Percentiles rank a stretch among this genome's conserved stretches.
Evolutionary conservation across 805 yeast genomes (phyloP).

Genomic region (Sugiyamaella lignohabitans): DNA sequence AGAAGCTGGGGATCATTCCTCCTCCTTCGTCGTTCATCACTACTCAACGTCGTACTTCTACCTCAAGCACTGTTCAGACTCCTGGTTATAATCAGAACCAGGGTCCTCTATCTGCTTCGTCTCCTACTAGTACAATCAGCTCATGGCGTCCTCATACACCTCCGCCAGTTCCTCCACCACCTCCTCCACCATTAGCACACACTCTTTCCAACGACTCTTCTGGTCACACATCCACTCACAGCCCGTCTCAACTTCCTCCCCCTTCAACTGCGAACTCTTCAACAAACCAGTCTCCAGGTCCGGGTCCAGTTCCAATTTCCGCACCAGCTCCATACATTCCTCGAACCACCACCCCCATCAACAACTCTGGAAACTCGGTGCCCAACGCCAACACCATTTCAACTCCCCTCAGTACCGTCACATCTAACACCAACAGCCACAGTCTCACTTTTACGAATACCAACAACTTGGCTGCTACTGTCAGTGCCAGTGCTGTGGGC

Average conservation of each 20-base stretch:
- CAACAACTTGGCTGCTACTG: too few species aligned
- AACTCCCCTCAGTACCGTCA: not conserved
- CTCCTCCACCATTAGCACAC: not conserved
- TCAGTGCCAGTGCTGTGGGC: too few species aligned
- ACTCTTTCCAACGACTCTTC: too few species aligned
- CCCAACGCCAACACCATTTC: not conserved
- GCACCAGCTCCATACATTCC: conserved; percentile 1
- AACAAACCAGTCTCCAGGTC: not conserved
- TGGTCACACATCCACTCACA: too few species aligned
- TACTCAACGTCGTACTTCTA: not conserved
- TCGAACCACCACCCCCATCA: not conserved
- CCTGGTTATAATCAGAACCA: not conserved
- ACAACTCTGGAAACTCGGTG: not conserved
- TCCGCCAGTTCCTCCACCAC: conserved; percentile 6
- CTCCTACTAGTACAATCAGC: not conserved
- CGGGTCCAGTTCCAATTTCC: conserved; percentile 2
- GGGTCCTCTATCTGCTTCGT: not conserved
- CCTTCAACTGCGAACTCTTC: too few species aligned
- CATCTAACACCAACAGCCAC: not conserved
- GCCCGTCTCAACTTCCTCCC: not conserved
- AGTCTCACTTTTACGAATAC: too few species aligned
- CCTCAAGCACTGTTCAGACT: conserved; percentile 1
- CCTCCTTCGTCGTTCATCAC: not conserved
- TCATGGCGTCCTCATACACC: conserved; percentile 5
- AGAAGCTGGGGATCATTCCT: conserved; percentile 19